phyloP scores from a whole-genome alignment of 345 rosid species.

The Pistacia atlantica region DNA sequence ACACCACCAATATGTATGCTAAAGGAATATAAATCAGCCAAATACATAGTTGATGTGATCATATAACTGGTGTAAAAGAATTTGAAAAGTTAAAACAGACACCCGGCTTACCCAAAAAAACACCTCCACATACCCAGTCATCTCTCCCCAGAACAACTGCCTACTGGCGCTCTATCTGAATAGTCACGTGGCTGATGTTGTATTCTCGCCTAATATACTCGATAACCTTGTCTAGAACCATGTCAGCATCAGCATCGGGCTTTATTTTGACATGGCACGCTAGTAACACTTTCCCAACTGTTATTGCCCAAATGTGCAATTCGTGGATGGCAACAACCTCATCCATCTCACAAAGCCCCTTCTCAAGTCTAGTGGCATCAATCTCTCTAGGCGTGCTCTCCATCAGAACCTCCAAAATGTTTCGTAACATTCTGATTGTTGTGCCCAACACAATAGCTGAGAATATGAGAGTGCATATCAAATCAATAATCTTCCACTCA shows the following conservation, averaged over 20 bases:
- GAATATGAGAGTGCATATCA: slow-evolving; percentile 68
- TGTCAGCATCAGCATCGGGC: slow-evolving; percentile 58
- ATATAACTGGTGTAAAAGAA: slow-evolving; percentile 8
- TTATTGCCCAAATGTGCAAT: slow-evolving; percentile 77
- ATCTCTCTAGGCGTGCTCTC: slow-evolving; percentile 79
- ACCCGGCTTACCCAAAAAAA: not conserved
- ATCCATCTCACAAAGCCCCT: slow-evolving; percentile 70
- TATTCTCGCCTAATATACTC: slow-evolving; percentile 56
- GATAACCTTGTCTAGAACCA: slow-evolving; percentile 56
- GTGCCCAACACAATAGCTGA: slow-evolving; percentile 55
- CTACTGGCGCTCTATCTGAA: slow-evolving; percentile 67
- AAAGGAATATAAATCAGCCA: not conserved
- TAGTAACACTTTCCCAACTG: slow-evolving; percentile 66
- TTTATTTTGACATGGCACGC: slow-evolving; percentile 69
- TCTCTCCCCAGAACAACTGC: slow-evolving; percentile 22
- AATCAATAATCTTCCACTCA: slow-evolving; percentile 68
- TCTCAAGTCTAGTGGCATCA: slow-evolving; percentile 63
- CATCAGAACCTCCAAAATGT: slow-evolving; percentile 70
- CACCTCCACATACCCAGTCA: not conserved
- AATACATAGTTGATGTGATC: not conserved
- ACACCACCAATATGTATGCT: not conserved
- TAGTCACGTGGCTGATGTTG: slow-evolving; percentile 68
- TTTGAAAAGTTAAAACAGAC: not conserved
- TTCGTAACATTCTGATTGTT: slow-evolving; percentile 64
- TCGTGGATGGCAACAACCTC: slow-evolving; percentile 74